Percentiles rank a stretch among this genome's conserved stretches.
phyloP scores from a whole-genome alignment of 2,329 filamentous ascomycete species.

The Aspergillus fumigatiaffinis region DNA sequence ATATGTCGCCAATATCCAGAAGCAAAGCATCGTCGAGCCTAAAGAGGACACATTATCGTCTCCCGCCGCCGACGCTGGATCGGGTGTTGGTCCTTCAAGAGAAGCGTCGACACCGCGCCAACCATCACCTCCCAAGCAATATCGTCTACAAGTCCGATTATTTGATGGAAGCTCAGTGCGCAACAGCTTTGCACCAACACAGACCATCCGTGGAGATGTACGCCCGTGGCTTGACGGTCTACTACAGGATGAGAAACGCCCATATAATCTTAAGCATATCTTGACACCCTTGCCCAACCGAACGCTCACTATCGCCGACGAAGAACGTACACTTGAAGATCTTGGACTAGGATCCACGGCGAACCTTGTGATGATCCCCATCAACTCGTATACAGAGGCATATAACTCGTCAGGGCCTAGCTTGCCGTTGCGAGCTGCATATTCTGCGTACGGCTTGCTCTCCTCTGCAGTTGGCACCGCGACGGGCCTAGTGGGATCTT shows the following conservation, averaged over 20 bases:
- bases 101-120: slow-evolving; percentile 6
- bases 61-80: slow-evolving; percentile 7
- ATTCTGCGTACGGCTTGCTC: slow-evolving; percentile 40
- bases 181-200: slow-evolving; percentile 61
- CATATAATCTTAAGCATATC: slow-evolving; percentile 82
- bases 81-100: slow-evolving; percentile 1
- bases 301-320: slow-evolving; percentile 70
- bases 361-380: slow-evolving; percentile 75
- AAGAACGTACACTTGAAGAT: slow-evolving; percentile 62
- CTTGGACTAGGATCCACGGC: slow-evolving; percentile 74
- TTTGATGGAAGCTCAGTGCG: slow-evolving; percentile 81
- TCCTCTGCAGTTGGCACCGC: slow-evolving; percentile 42
- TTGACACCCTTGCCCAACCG: slow-evolving; percentile 73
- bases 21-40: slow-evolving; percentile 1
- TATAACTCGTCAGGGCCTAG: slow-evolving; percentile 46
- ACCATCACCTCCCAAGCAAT: slow-evolving; percentile 33
- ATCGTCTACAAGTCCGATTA: slow-evolving; percentile 72
- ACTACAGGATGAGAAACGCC: slow-evolving; percentile 53
- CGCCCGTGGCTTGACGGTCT: slow-evolving; percentile 71
- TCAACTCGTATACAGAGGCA: slow-evolving; percentile 58
- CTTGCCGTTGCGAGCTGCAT: slow-evolving; percentile 40
- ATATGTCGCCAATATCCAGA: slow-evolving; percentile 39
- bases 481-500: slow-evolving; percentile 40
- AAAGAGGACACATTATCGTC: slow-evolving; percentile 6
- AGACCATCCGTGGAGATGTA: slow-evolving; percentile 63